Evolutionary conservation across 1,139 yeast species (phyloP).

Genomic region (Suhomyces chickasaworum): DNA sequence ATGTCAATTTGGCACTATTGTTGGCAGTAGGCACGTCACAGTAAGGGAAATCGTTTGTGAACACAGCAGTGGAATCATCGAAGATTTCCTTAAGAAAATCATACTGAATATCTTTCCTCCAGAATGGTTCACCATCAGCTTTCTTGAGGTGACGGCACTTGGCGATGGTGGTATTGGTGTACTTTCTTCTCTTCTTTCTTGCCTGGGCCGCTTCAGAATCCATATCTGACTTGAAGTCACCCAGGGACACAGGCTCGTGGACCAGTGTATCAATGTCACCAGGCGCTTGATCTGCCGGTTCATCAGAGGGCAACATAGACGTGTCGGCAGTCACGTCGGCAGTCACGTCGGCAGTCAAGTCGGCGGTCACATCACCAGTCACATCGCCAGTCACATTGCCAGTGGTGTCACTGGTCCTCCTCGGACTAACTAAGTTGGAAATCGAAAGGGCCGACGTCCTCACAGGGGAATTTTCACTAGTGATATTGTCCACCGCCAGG

Average conservation of each 20-base stretch:
- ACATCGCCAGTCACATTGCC: too few species aligned
- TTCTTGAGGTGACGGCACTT: constrained; percentile 70
- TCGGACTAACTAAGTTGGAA: constrained; percentile 18
- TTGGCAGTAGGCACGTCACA: constrained; percentile 38
- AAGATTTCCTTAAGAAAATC: constrained; percentile 71
- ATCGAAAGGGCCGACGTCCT: constrained; percentile 16
- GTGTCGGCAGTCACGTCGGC: background rate
- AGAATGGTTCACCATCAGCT: constrained; percentile 88
- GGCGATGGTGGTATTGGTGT: constrained; percentile 16
- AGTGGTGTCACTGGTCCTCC: background rate
- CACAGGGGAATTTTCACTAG: constrained; percentile 2
- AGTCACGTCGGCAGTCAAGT: background rate
- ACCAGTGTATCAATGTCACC: background rate
- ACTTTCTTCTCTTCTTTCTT: constrained; percentile 16
- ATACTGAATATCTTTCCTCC: constrained; percentile 86
- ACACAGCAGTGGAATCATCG: constrained; percentile 62
- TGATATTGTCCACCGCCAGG: background rate
- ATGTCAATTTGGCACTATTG: constrained; percentile 59
- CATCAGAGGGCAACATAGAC: background rate
- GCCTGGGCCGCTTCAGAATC: constrained; percentile 9
- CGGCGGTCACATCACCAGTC: background rate
- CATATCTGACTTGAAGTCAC: background rate
- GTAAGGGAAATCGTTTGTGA: constrained; percentile 57
- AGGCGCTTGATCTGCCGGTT: background rate
- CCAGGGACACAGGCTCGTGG: background rate